Percentiles rank a stretch among this genome's conserved stretches.
These are phyloP conservation scores for Boletus sp. DNA, from an alignment of 1,284 basidiomycete genomes.

Conservation along the genomic window DNA sequence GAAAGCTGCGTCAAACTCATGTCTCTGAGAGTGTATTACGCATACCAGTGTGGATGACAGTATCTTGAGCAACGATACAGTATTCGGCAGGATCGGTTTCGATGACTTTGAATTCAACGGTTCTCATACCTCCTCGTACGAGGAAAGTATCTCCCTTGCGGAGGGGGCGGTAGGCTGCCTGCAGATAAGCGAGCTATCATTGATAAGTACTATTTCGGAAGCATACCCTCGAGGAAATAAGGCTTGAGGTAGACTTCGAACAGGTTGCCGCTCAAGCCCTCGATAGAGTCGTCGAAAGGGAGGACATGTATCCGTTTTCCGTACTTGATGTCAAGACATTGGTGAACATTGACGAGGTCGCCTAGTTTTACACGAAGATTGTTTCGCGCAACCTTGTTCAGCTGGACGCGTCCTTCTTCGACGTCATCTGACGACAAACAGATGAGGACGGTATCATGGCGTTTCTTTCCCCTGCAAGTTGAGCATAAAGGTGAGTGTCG, in stretches of 20 bases:
- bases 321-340: slow-evolving; percentile 98
- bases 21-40: slow-evolving; percentile 10
- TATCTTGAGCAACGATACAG: slow-evolving; percentile 97
- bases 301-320: slow-evolving; percentile 97
- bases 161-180: slow-evolving; percentile 86
- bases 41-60: slow-evolving; percentile 89
- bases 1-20: slow-evolving; percentile 26
- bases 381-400: slow-evolving; percentile 99
- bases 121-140: slow-evolving; percentile 96
- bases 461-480: slow-evolving; percentile 82
- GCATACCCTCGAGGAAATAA: slow-evolving; percentile 95
- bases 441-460: slow-evolving; percentile 95
- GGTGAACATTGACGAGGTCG: slow-evolving; percentile 94
- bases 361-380: slow-evolving; percentile 98
- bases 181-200: slow-evolving; percentile 15
- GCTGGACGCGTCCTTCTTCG: slow-evolving; percentile 96
- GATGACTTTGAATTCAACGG: slow-evolving; percentile 99
- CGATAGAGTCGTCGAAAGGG: slow-evolving; percentile 98
- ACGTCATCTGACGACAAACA: slow-evolving; percentile 95
- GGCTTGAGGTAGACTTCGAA: slow-evolving; percentile 99
- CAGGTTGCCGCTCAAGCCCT: slow-evolving; percentile 97
- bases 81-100: slow-evolving; percentile 95
- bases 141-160: slow-evolving; percentile 99
- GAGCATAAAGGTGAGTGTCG: slow-evolving; percentile 15
- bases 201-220: slow-evolving; percentile 4